Percentiles rank a stretch among this genome's conserved stretches.
phyloP scores from a whole-genome alignment of 2,329 filamentous ascomycete species.

The Claviceps pusilla region DNA sequence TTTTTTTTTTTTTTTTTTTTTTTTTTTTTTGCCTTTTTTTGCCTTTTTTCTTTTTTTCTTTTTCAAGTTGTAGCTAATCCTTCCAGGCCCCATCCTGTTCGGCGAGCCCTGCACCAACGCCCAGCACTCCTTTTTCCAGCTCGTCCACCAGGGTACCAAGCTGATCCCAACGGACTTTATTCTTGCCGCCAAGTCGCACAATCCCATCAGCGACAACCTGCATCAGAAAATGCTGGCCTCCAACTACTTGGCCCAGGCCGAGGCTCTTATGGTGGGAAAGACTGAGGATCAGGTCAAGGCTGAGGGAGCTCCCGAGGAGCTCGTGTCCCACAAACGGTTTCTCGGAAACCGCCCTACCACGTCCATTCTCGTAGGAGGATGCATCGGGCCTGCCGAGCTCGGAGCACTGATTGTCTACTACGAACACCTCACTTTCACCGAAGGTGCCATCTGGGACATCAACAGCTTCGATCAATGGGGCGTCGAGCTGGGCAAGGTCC shows the following conservation, averaged over 20 bases:
- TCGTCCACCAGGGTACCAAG: constrained; percentile 97
- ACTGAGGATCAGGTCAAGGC: constrained; percentile 63
- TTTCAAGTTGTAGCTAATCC: background rate
- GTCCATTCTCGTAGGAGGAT: constrained; percentile 73
- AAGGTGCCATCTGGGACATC: constrained; percentile 98
- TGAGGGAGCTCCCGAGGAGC: constrained; percentile 55
- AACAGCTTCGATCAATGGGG: constrained; percentile 99
- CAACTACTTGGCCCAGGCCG: constrained; percentile 81
- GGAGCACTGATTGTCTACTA: constrained; percentile 97
- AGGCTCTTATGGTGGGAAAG: constrained; percentile 85
- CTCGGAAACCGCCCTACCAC: constrained; percentile 94
- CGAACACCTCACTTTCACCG: constrained; percentile 94
- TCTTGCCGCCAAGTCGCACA: constrained; percentile 89
- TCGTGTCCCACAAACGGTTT: constrained; percentile 99
- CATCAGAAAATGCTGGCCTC: constrained; percentile 94
- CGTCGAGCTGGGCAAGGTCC: constrained; percentile 89
- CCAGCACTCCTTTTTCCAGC: constrained; percentile 99
- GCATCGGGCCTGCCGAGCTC: constrained; percentile 86
- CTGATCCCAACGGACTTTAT: constrained; percentile 98
- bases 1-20: no score
- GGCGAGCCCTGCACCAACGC: constrained; percentile 98
- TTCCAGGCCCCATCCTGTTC: constrained; percentile 66
- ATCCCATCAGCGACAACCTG: constrained; percentile 79
- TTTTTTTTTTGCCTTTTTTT: background rate
- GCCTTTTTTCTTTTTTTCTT: background rate